Evolutionary conservation across 2,329 filamentous ascomycete genomes (phyloP).

Genomic region (Diaporthe destruens): DNA sequence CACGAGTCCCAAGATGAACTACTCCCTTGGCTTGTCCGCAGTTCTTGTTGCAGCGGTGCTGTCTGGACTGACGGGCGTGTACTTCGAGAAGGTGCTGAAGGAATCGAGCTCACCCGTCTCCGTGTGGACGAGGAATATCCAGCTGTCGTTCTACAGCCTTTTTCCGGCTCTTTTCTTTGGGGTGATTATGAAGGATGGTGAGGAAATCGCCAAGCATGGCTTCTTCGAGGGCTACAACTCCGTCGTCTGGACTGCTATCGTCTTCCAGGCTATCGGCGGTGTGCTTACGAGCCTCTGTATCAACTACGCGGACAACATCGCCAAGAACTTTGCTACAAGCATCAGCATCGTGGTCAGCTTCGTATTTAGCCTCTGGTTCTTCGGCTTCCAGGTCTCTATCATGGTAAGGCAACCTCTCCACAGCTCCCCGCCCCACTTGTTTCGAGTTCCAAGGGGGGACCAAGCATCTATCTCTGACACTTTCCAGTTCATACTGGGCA

Average conservation of each 20-base stretch:
- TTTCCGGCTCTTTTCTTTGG: conserved; percentile 90
- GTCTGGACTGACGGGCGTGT: conserved; percentile 87
- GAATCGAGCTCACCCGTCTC: conserved; percentile 81
- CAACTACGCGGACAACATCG: conserved; percentile 88
- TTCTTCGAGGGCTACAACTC: conserved; percentile 97
- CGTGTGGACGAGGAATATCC: conserved; percentile 94
- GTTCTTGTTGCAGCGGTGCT: conserved; percentile 83
- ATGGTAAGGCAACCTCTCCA: conserved; percentile 72
- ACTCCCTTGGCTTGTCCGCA: conserved; percentile 81
- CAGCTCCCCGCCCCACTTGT: neutral
- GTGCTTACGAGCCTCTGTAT: conserved; percentile 86
- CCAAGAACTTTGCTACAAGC: conserved; percentile 93
- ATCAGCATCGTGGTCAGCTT: conserved; percentile 92
- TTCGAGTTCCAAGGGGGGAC: conserved; percentile 16
- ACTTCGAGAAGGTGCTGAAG: conserved; percentile 92
- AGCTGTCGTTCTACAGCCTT: conserved; percentile 93
- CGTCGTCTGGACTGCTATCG: conserved; percentile 88
- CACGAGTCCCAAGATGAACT: conserved; percentile 73
- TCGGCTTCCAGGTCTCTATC: conserved; percentile 80
- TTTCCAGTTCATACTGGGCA: conserved; percentile 83
- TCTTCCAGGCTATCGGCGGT: conserved; percentile 86
- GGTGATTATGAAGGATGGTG: conserved; percentile 87
- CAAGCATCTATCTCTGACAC: conserved; percentile 37
- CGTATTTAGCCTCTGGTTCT: conserved; percentile 86
- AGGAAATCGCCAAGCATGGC: conserved; percentile 83